Percentiles rank a stretch among this genome's conserved stretches.
These are phyloP conservation scores for Rhizoctonia solani DNA, from an alignment of 1,284 basidiomycete species.

Conservation along the genomic window DNA sequence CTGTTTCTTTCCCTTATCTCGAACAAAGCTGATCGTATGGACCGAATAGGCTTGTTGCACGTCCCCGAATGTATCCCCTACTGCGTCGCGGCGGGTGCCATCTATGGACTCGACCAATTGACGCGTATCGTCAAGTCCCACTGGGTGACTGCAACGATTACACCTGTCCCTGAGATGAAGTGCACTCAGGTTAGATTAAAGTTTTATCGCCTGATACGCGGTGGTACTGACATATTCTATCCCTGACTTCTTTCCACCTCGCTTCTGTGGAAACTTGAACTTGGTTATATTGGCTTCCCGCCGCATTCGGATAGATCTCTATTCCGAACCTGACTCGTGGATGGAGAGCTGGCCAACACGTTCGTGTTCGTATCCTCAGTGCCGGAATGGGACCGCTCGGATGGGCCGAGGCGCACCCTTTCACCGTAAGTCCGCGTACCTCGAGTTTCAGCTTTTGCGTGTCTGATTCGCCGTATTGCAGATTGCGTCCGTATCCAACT, in stretches of 20 bases:
- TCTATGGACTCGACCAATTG: conserved; percentile 39
- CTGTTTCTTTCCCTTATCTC: no score
- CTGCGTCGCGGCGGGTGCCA: conserved; percentile 28
- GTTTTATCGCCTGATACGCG: no score
- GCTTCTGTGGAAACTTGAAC: no score
- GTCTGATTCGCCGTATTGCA: neutral
- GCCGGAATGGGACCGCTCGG: conserved; percentile 18
- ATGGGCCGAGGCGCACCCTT: conserved; percentile 28
- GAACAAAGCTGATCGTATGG: neutral
- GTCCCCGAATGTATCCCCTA: conserved; percentile 37
- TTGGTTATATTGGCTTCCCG: no score
- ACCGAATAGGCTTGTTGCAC: conserved; percentile 35
- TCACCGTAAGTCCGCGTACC: neutral
- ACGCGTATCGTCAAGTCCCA: conserved; percentile 35
- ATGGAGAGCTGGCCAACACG: conserved; percentile 39
- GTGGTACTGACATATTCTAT: no score
- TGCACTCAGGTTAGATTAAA: conserved; percentile 27
- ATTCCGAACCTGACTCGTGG: conserved; percentile 35
- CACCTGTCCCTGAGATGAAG: conserved; percentile 35
- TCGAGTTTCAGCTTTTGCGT: neutral
- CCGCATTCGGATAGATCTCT: conserved; percentile 22
- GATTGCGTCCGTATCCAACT: conserved; percentile 26
- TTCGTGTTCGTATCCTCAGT: conserved; percentile 25
- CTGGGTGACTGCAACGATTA: conserved; percentile 34
- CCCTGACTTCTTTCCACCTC: no score